Evolutionary conservation across 768 basidiomycete species (phyloP), one percentile per base, ranked within the genome.

Genomic region (Boletus rubropictus): DNA sequence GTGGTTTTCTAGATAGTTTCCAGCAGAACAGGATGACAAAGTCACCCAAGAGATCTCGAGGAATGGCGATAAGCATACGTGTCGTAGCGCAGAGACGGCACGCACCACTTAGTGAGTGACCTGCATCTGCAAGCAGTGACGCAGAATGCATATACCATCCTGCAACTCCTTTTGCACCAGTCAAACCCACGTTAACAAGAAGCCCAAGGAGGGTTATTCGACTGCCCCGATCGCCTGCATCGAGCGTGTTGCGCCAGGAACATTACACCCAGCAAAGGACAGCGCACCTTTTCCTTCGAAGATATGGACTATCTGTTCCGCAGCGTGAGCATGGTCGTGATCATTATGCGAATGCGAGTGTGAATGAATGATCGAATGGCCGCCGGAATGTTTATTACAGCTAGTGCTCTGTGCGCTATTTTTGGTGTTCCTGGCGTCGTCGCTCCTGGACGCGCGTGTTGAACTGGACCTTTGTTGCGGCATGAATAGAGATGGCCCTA

Each of bases 101-200:
- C 83, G 53, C 54, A 89, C 88, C 91, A 59, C 88, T 89, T 51
- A 89, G 50, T 0, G 88, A 90, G 63, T 99, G 95, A 20, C 89
- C 94, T 0, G 94, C 93, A 56, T 97, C 95, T 3, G 95, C 95
- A 14, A 98, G 74, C 35, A 98, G 71, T 0, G 90, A 82, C 7
- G 92, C 91, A 6, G 89, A 92, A 58, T 97, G 92, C 77, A 89
- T 78, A 61, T 79, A 83, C 79, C 86, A 86, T 18, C 93, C 96
- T 32, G 95, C 94, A 10, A 76, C 59, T 32, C 92, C 95, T 65
- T 99, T 99, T 25, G 83, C 73, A 14, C 72, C 72, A 0, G 94
- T 96, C 53, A 99, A 69, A 6, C 74, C 80, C 28, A 98, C 72
- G 58, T 98, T 98, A 42, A 85, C 74, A 44, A 81, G 75, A 28